These are phyloP conservation scores for Komagataella populi DNA, from an alignment of 805 yeast species.

Conservation along the genomic window DNA sequence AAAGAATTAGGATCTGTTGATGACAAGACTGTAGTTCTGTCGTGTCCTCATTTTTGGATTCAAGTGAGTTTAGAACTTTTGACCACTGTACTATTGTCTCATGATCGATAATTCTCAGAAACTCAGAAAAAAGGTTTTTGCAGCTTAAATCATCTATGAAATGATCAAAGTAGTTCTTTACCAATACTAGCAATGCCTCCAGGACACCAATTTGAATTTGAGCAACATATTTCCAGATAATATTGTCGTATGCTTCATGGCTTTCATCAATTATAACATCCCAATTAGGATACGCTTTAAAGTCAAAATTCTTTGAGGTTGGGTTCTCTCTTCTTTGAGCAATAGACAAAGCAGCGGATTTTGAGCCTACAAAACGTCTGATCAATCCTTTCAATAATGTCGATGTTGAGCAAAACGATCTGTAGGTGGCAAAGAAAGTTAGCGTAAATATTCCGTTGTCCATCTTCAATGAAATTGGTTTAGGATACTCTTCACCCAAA, in stretches of 20 bases:
- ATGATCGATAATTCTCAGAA: conserved; percentile 54
- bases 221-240: conserved; percentile 46
- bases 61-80: conserved; percentile 14
- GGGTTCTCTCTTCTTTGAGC: conserved; percentile 9
- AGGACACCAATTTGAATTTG: conserved; percentile 74
- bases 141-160: conserved; percentile 56
- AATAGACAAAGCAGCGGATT: conserved; percentile 45
- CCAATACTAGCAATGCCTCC: conserved; percentile 60
- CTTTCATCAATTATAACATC: conserved; percentile 18
- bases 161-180: conserved; percentile 61
- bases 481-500: conserved; percentile 13
- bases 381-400: conserved; percentile 37
- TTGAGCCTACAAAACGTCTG: conserved; percentile 46
- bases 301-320: not conserved
- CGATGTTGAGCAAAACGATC: conserved; percentile 49
- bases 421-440: conserved; percentile 57
- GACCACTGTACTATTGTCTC: conserved; percentile 46
- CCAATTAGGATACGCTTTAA: conserved; percentile 41
- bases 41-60: conserved; percentile 10
- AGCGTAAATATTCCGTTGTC: conserved; percentile 52
- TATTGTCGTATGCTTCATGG: conserved; percentile 31
- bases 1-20: conserved; percentile 23
- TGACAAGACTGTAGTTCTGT: conserved; percentile 10
- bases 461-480: conserved; percentile 29
- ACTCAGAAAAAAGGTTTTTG: conserved; percentile 44